Base-by-base conservation (phyloP, 192 early-diverging fungal genomes). In the Diversispora epigaea region DNA sequence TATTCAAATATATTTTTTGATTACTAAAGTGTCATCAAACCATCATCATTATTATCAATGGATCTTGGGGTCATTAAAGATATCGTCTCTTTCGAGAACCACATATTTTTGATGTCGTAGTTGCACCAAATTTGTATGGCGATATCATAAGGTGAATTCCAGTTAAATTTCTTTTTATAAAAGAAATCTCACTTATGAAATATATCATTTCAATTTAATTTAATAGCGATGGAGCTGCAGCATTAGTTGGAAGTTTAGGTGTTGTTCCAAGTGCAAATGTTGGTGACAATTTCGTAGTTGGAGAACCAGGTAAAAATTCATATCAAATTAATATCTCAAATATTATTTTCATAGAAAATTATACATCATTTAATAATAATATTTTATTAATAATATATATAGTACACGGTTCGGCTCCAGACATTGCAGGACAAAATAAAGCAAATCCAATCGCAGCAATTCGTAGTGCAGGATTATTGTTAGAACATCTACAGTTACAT, bases 41-140 rank as follows among this genome's bases (percentile, higher is more conserved):
- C n/a, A n/a, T n/a, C n/a, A n/a, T n/a, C n/a, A n/a, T n/a, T n/a
- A n/a, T n/a, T n/a, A n/a, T n/a, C n/a, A n/a, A n/a, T n/a, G n/a
- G n/a, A n/a, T n/a, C n/a, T n/a, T n/a, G n/a, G n/a, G n/a, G 12
- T 49, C 49, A 3, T 41, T 7, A 25, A 58, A 87, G 85, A 6
- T 89, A 98, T 81, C 94, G 97, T 76, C 89, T 99, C 89, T 99
- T 97, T 91, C 92, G 96, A 73, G 97, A 97, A 79, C 96, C 97
- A 58, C 87, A 98, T 49, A 88, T 87, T 9, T 97, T 97, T 85
- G 97, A 99, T 83, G 97, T 99, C 7, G 92, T 91, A 3, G 97
- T 99, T 41, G 96, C 96, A 3, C 97, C 97, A 73, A 99, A 99
- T 86, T 81, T 99, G 77, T 99, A 97, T 77, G 97, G 97, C 56